These are phyloP conservation scores for Coniosporium tulheliwenetii DNA, from an alignment of 2,329 filamentous ascomycete species.

Conservation along the genomic window DNA sequence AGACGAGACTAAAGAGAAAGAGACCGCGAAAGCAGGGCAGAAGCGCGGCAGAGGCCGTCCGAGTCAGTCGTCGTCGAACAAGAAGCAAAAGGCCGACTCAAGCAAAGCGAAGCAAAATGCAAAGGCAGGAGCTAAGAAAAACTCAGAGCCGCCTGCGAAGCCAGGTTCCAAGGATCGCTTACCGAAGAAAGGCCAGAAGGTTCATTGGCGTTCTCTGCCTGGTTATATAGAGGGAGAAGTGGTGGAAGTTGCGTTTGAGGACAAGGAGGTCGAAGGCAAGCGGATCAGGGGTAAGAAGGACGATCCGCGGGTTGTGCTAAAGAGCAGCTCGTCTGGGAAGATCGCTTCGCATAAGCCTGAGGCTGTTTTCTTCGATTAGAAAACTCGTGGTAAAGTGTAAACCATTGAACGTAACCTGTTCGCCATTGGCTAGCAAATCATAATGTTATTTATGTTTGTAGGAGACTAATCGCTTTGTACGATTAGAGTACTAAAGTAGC, in stretches of 20 bases:
- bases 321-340: conserved; percentile 22
- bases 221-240: conserved; percentile 26
- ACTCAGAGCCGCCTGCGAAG: conserved; percentile 12
- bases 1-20: conserved; percentile 13
- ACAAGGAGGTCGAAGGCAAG: conserved; percentile 26
- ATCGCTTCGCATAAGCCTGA: conserved; percentile 28
- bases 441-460: too few relatives aligned
- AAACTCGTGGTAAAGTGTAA: not conserved
- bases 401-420: not conserved
- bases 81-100: conserved; percentile 19
- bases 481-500: too few relatives aligned
- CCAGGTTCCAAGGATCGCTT: conserved; percentile 17
- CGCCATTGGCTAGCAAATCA: too few relatives aligned
- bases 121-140: conserved; percentile 15
- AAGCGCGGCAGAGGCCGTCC: conserved; percentile 15
- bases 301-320: conserved; percentile 26
- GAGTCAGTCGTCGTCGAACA: conserved; percentile 10
- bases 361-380: conserved; percentile 24
- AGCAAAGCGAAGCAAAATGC: conserved; percentile 10
- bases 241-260: conserved; percentile 23
- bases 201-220: conserved; percentile 23
- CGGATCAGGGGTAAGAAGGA: conserved; percentile 24
- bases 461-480: too few relatives aligned
- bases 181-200: conserved; percentile 24
- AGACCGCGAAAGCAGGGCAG: conserved; percentile 6